Evolutionary conservation across 352 stramenopile genomes (phyloP), one percentile per base, ranked within the genome.

Genomic region (Phytophthora cryptogea): DNA sequence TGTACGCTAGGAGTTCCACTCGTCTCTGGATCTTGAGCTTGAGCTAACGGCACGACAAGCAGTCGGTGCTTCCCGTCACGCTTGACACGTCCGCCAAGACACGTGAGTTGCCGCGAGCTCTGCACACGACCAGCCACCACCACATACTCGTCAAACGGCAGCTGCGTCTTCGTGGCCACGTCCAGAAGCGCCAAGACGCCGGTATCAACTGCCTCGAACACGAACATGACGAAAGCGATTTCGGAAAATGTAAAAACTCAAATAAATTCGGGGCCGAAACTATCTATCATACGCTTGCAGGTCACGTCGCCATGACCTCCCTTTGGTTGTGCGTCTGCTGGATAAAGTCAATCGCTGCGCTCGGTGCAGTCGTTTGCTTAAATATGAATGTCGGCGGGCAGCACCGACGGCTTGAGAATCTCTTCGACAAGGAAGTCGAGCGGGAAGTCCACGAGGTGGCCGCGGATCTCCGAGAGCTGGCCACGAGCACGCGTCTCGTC

Each of bases 361-460:
- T 59, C 23, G 32, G 60, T 17, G 39, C 53, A 59, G 17, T 26
- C 39, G 31, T 27, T 62, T 63, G 58, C 37, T 80, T 92, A 95
- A 75, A 94, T 94, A 74, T 95, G 83, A 55, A 95, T 87, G 59
- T 93, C 85, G 43, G 68, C 72, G 1, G 87, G 87, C 54, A 95
- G 59, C 48, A 94, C 89, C 33, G 85, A 86, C 39, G 87, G 87
- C 55, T 92, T 88, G 13, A 95, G 67, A 39, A 90, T 90, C 62
- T 94, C 85, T 55, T 94, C 86, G 16, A 79, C 77, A 32, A 96
- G 59, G 47, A 96, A 96, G 36, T 96, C 76, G 28, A 94, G 54
- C 23, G 87, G 87, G 55, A 95, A 96, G 33, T 94, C 81, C 26
- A 96, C 87, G 1, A 96, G 68, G 43, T 94, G 86, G 32, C 87